Evolutionary conservation across 2,329 filamentous ascomycete species (phyloP).

Genomic region (Fusarium algeriense): DNA sequence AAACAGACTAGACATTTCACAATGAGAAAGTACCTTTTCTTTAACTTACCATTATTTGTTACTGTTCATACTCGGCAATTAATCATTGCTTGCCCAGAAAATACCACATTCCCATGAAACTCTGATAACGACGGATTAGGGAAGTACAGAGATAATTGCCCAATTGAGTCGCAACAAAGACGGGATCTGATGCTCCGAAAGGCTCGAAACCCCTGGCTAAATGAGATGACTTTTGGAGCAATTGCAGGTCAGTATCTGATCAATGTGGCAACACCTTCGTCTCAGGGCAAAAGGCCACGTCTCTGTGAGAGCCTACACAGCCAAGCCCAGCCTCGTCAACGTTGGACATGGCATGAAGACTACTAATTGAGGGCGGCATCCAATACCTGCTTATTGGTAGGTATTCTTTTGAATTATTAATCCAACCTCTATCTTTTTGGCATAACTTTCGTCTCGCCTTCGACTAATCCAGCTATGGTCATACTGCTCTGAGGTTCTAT

Average conservation of each 20-base stretch:
- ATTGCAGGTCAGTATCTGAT: neutral
- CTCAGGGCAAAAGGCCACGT: slow-evolving; percentile 23
- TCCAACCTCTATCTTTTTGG: neutral
- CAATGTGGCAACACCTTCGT: slow-evolving; percentile 35
- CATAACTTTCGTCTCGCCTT: neutral
- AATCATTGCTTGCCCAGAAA: neutral
- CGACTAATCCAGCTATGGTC: neutral
- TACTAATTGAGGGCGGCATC: neutral
- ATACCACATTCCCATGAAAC: slow-evolving; percentile 1
- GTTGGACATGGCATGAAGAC: neutral
- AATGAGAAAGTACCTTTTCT: neutral
- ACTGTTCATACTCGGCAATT: neutral
- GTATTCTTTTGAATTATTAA: slow-evolving; percentile 21
- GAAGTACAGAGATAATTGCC: slow-evolving; percentile 30
- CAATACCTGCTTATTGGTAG: slow-evolving; percentile 15
- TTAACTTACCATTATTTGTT: neutral
- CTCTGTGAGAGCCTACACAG: slow-evolving; percentile 15
- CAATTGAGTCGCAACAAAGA: slow-evolving; percentile 29
- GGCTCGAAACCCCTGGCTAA: slow-evolving; percentile 10
- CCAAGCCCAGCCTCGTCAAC: slow-evolving; percentile 21
- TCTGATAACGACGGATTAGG: slow-evolving; percentile 8
- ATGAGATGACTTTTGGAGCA: slow-evolving; percentile 4
- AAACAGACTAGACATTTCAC: neutral
- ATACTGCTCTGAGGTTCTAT: neutral
- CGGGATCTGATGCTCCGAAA: slow-evolving; percentile 38